These are phyloP conservation scores for Xylariomycetidae sp. DNA, from an alignment of 2,329 filamentous ascomycete species.

Conservation along the genomic window DNA sequence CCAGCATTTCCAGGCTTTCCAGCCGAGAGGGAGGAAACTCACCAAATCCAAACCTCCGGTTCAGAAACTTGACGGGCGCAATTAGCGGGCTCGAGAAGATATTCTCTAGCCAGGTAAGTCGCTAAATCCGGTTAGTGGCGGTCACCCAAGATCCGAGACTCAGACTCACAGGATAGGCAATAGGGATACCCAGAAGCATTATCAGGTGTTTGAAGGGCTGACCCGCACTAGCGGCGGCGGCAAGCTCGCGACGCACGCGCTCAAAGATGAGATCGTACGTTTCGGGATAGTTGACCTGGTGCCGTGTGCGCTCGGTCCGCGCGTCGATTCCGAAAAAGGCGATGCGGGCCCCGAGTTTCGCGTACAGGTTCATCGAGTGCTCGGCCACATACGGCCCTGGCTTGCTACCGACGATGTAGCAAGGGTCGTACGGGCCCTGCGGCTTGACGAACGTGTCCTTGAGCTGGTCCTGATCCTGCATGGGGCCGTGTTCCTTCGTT, in stretches of 20 bases:
- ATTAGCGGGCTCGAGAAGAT: slow-evolving; percentile 82
- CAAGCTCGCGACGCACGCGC: slow-evolving; percentile 68
- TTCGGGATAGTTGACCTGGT: slow-evolving; percentile 90
- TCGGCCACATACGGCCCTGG: slow-evolving; percentile 88
- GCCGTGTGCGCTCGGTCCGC: slow-evolving; percentile 86
- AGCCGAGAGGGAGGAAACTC: slow-evolving; percentile 10
- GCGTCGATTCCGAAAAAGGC: slow-evolving; percentile 88
- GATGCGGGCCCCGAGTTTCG: slow-evolving; percentile 74
- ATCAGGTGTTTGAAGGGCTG: slow-evolving; percentile 85
- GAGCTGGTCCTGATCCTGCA: slow-evolving; percentile 65
- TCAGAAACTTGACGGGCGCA: slow-evolving; percentile 80
- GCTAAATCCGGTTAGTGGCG: slow-evolving; percentile 34
- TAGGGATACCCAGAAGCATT: slow-evolving; percentile 78
- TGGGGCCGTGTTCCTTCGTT: slow-evolving; percentile 54
- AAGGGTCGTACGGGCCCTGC: slow-evolving; percentile 47
- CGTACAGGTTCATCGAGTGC: slow-evolving; percentile 79
- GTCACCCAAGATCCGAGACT: slow-evolving; percentile 15
- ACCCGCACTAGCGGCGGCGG: slow-evolving; percentile 56
- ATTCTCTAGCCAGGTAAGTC: slow-evolving; percentile 94
- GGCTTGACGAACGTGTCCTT: slow-evolving; percentile 65
- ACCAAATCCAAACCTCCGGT: slow-evolving; percentile 79
- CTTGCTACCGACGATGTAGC: slow-evolving; percentile 71
- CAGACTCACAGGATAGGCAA: slow-evolving; percentile 64
- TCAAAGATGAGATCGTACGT: slow-evolving; percentile 82
- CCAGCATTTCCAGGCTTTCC: too few species aligned